Conservation (phyloP, 441 rosid species). For the Hypseocharis bilobata region DNA sequence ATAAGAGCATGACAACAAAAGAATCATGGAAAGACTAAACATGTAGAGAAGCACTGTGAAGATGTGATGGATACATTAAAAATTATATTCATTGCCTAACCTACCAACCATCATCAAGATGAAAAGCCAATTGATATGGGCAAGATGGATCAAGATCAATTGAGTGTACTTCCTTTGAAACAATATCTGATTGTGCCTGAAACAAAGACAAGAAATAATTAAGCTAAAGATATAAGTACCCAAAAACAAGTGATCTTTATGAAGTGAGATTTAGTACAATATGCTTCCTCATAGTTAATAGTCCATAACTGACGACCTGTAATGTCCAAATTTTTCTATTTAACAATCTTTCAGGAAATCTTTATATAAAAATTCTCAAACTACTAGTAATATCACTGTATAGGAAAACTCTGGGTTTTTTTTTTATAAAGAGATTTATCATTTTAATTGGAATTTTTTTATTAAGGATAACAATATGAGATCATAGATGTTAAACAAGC, state of each 20-base stretch:
- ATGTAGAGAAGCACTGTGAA: conserved; percentile 3
- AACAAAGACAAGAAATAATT: conserved; percentile 7
- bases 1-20: not conserved
- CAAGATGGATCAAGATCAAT: conserved; percentile 68
- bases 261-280: not conserved
- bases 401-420: not conserved
- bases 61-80: not conserved
- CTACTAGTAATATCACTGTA: not conserved
- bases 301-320: not conserved
- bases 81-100: conserved; percentile 24
- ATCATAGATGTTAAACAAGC: too few species aligned
- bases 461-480: not conserved
- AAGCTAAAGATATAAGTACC: not conserved
- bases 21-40: not conserved
- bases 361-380: not conserved
- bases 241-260: not conserved
- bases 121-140: conserved; percentile 78
- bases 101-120: conserved; percentile 90
- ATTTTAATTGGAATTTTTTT: not conserved
- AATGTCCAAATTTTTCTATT: not conserved
- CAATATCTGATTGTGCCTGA: conserved; percentile 82
- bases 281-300: not conserved
- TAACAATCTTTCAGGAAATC: not conserved
- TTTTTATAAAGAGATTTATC: not conserved
- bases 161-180: conserved; percentile 69